Evolutionary conservation across 2,329 filamentous ascomycete species (phyloP).

Genomic region (Xylariales sp.): DNA sequence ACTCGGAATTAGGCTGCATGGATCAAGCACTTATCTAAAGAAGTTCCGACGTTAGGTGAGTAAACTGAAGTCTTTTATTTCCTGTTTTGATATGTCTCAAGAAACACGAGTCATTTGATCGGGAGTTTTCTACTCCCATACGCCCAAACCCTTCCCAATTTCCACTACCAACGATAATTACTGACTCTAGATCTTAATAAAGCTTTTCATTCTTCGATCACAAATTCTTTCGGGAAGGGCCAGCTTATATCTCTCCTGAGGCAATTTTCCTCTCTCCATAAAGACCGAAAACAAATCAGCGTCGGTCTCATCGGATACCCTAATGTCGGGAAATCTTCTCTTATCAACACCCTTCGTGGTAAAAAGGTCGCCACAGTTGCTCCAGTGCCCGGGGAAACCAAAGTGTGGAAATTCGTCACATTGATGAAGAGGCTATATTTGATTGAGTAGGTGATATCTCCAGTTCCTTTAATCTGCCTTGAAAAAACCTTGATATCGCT

Average conservation of each 20-base stretch:
- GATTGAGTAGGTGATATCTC: conserved; percentile 70
- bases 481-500: background rate
- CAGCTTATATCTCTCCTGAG: conserved; percentile 90
- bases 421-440: conserved; percentile 93
- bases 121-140: too few relatives aligned
- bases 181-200: too few relatives aligned
- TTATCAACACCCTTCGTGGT: conserved; percentile 94
- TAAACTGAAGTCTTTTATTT: too few relatives aligned
- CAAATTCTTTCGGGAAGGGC: conserved; percentile 96
- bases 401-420: conserved; percentile 98
- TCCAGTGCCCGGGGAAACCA: conserved; percentile 94
- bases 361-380: conserved; percentile 96
- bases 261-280: conserved; percentile 91
- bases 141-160: too few relatives aligned
- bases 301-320: conserved; percentile 89
- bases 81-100: too few relatives aligned
- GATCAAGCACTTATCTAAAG: conserved; percentile 88
- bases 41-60: conserved; percentile 80
- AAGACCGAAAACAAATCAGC: conserved; percentile 91
- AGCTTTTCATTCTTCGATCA: conserved; percentile 94
- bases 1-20: conserved; percentile 74
- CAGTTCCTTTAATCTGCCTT: background rate
- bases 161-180: too few relatives aligned
- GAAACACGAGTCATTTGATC: too few relatives aligned
- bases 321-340: conserved; percentile 89